Evolutionary conservation across 495 filamentous ascomycete genomes (phyloP).

Genomic region (Penicillium daleae): DNA sequence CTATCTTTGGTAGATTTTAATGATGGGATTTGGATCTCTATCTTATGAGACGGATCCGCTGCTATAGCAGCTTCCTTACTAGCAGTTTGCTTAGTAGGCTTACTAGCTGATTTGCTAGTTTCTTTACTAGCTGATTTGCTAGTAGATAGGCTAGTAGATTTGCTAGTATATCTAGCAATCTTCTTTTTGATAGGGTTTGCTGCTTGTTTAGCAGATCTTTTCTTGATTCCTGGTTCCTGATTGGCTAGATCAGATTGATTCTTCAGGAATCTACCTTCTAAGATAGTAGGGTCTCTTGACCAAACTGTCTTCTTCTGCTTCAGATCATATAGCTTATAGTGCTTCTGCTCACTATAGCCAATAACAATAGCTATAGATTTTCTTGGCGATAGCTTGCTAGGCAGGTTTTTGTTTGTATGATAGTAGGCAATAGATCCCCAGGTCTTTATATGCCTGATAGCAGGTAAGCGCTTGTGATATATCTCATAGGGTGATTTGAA

Average conservation of each 20-base stretch:
- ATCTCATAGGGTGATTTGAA: not conserved
- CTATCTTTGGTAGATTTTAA: too few species aligned
- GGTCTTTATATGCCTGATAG: not conserved
- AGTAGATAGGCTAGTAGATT: not conserved
- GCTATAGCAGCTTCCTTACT: too few species aligned
- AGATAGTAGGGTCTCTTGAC: not conserved
- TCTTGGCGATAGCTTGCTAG: not conserved
- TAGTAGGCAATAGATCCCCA: not conserved
- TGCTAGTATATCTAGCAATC: not conserved
- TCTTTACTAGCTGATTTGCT: too few species aligned
- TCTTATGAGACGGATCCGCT: not conserved
- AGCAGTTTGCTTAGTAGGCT: not conserved
- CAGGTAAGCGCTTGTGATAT: not conserved
- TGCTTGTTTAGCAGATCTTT: too few species aligned
- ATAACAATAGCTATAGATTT: not conserved
- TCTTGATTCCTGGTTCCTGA: too few species aligned
- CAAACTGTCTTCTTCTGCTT: not conserved
- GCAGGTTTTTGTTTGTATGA: not conserved
- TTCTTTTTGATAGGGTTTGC: not conserved
- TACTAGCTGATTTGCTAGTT: too few species aligned
- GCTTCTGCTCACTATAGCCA: not conserved
- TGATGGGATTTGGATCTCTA: not conserved
- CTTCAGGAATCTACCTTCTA: not conserved
- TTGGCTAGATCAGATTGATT: too few species aligned
- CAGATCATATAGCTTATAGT: not conserved